phyloP scores from a whole-genome alignment of 176 grass and related monocot genomes.

The Neostapfia colusana region DNA sequence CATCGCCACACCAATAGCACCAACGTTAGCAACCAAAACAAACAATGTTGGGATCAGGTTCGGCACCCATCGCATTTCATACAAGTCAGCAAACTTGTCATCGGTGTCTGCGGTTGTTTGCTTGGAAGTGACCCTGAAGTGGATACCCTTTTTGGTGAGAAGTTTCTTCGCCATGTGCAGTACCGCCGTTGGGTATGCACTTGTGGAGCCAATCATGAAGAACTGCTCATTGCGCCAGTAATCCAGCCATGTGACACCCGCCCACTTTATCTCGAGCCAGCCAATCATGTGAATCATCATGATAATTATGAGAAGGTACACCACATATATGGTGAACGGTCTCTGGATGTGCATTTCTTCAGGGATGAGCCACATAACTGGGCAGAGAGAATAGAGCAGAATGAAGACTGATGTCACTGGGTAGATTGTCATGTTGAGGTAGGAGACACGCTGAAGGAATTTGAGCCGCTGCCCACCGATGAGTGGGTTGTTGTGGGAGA shows the following conservation, averaged over 20 bases:
- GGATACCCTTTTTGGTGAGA: slow-evolving; percentile 21
- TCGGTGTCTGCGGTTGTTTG: not conserved
- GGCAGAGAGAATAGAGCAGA: slow-evolving; percentile 22
- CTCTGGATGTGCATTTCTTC: slow-evolving; percentile 21
- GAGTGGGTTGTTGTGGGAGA: slow-evolving; percentile 38
- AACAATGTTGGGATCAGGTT: slow-evolving; percentile 35
- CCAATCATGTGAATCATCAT: slow-evolving; percentile 34
- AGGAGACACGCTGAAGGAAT: slow-evolving; percentile 29
- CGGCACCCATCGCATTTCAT: slow-evolving; percentile 42
- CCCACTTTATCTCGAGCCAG: slow-evolving; percentile 36
- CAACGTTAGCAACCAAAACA: slow-evolving; percentile 40
- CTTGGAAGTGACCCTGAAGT: slow-evolving; percentile 39
- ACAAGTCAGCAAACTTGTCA: slow-evolving; percentile 50
- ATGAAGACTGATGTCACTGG: slow-evolving; percentile 33
- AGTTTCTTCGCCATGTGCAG: slow-evolving; percentile 31
- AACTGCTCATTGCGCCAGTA: slow-evolving; percentile 33
- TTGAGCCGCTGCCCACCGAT: not conserved
- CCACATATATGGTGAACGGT: slow-evolving; percentile 22
- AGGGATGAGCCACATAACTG: slow-evolving; percentile 28
- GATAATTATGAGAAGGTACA: slow-evolving; percentile 26
- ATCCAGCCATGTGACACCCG: slow-evolving; percentile 17
- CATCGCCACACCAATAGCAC: slow-evolving; percentile 44
- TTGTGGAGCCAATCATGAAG: slow-evolving; percentile 17
- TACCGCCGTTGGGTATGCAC: slow-evolving; percentile 7
- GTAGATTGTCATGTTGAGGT: slow-evolving; percentile 43